A percentile compares a stretch with the other conserved stretches of the same genome.
Evolutionary conservation across 1,139 yeast species (phyloP).

Genomic region (Hansenula lynferdii): DNA sequence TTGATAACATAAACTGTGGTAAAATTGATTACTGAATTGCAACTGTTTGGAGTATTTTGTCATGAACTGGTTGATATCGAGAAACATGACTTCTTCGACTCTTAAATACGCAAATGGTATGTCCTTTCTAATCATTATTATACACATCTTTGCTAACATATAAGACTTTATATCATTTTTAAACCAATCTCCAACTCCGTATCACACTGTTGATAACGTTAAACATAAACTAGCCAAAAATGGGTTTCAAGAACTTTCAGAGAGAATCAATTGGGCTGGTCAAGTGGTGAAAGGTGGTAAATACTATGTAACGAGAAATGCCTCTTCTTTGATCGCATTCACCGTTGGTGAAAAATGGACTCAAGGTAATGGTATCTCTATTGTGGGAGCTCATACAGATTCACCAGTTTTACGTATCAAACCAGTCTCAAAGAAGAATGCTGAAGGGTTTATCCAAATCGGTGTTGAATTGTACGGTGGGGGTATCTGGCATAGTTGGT

Average conservation of each 20-base stretch:
- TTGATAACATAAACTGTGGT: not conserved
- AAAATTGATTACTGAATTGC: not conserved
- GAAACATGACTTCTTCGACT: slow-evolving; percentile 10
- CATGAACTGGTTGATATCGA: no score
- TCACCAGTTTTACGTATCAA: slow-evolving; percentile 90
- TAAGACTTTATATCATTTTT: slow-evolving; percentile 71
- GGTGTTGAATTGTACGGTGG: slow-evolving; percentile 98
- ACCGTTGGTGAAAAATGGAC: slow-evolving; percentile 67
- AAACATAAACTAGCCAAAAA: slow-evolving; percentile 46
- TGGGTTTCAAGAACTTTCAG: slow-evolving; percentile 75
- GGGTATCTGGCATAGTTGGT: slow-evolving; percentile 84
- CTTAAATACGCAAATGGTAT: slow-evolving; percentile 14
- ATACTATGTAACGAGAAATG: slow-evolving; percentile 82
- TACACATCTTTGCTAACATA: not conserved
- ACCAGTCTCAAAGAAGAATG: slow-evolving; percentile 72
- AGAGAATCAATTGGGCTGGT: slow-evolving; percentile 72
- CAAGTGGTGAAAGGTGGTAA: slow-evolving; percentile 51
- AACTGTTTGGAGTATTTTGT: not conserved
- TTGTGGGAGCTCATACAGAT: slow-evolving; percentile 94
- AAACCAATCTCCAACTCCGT: slow-evolving; percentile 89
- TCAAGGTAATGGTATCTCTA: slow-evolving; percentile 82
- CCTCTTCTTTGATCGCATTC: slow-evolving; percentile 84
- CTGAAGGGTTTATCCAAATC: slow-evolving; percentile 80
- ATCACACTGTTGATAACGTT: slow-evolving; percentile 78
- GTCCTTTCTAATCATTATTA: no score